Conservation (phyloP, 1,284 basidiomycete species). For the Phaffia rhodozyma region DNA sequence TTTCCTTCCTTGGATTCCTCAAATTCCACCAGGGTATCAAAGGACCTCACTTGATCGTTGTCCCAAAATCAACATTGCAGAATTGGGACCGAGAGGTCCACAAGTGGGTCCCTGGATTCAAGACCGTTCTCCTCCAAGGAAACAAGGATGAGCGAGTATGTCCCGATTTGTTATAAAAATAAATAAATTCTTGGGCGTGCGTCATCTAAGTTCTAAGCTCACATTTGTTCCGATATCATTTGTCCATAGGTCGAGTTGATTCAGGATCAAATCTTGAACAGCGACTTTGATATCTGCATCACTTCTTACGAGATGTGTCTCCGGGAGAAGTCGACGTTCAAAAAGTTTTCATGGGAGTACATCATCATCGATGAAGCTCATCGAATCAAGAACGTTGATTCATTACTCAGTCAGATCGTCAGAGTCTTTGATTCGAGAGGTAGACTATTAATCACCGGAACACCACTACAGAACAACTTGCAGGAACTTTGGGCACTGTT, state of each 20-base stretch:
- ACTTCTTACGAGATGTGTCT: constrained; percentile 97
- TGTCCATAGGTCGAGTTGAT: constrained; percentile 54
- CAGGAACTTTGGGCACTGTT: constrained; percentile 93
- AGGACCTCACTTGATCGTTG: constrained; percentile 88
- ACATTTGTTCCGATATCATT: not conserved
- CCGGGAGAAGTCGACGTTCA: constrained; percentile 80
- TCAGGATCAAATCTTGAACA: constrained; percentile 61
- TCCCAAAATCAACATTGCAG: constrained; percentile 94
- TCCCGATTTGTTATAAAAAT: constrained; percentile 3
- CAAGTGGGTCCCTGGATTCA: constrained; percentile 85
- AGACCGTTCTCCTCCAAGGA: constrained; percentile 68
- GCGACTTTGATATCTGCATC: constrained; percentile 89
- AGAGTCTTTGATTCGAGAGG: constrained; percentile 80
- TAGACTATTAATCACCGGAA: constrained; percentile 88
- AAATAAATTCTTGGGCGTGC: too few relatives aligned
- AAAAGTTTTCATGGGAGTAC: constrained; percentile 95
- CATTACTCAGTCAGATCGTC: constrained; percentile 89
- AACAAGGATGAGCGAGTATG: constrained; percentile 72
- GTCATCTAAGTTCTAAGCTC: not conserved
- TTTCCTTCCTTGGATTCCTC: constrained; percentile 92
- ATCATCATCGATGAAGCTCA: constrained; percentile 99
- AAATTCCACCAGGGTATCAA: constrained; percentile 63
- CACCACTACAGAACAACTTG: constrained; percentile 92
- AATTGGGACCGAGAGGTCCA: constrained; percentile 94
- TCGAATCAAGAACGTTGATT: constrained; percentile 98